phyloP scores from a whole-genome alignment of 306 rosid genomes.

The Vicia villosa region DNA sequence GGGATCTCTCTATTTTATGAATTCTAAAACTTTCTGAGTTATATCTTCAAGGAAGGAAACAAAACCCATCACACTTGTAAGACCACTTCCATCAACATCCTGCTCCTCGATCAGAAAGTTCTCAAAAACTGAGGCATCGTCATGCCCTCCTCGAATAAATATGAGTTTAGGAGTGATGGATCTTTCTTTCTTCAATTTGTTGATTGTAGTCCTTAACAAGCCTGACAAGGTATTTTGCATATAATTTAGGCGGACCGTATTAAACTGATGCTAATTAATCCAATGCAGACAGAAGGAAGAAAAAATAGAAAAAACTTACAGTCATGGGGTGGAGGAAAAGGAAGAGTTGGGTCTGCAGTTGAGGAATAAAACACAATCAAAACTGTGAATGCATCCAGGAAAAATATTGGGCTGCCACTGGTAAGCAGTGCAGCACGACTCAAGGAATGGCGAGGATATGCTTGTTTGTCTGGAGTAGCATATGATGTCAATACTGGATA shows the following conservation, averaged over 20 bases:
- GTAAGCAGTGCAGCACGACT: conserved; percentile 94
- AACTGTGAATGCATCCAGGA: conserved; percentile 92
- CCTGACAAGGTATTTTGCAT: conserved; percentile 53
- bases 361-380: conserved; percentile 90
- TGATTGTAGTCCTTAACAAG: conserved; percentile 74
- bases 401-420: conserved; percentile 97
- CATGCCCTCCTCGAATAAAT: conserved; percentile 86
- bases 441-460: conserved; percentile 88
- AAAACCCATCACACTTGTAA: conserved; percentile 82
- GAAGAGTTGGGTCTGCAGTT: conserved; percentile 77
- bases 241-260: conserved; percentile 28
- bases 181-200: conserved; percentile 82
- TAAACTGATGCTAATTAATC: conserved; percentile 16
- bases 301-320: conserved; percentile 54
- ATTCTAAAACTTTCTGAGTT: conserved; percentile 70
- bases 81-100: conserved; percentile 89
- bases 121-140: conserved; percentile 83
- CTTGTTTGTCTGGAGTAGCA: conserved; percentile 82
- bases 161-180: conserved; percentile 90
- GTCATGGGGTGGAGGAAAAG: conserved; percentile 96
- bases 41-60: conserved; percentile 77
- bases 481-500: conserved; percentile 90
- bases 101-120: conserved; percentile 95
- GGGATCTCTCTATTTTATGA: conserved; percentile 61
- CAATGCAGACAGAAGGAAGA: conserved; percentile 14